Evolutionary conservation across 1,139 yeast species (phyloP).

Genomic region (Meyerozyma guilliermondii): DNA sequence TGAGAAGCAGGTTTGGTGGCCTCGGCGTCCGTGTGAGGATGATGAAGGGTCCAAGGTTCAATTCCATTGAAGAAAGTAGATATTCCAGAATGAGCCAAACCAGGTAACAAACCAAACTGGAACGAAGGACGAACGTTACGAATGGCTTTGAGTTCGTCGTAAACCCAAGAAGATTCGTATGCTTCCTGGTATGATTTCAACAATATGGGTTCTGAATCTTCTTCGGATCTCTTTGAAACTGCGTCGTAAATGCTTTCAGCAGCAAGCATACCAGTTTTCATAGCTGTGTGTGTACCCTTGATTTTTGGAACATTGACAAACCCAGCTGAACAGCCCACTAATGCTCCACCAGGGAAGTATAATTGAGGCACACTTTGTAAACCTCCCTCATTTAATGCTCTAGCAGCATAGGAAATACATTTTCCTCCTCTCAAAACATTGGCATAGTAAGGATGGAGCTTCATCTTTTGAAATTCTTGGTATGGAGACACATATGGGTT

Average conservation of each 20-base stretch:
- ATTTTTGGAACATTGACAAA: constrained; percentile 95
- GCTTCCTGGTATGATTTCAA: constrained; percentile 56
- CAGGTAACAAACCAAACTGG: constrained; percentile 72
- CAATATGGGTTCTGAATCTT: constrained; percentile 51
- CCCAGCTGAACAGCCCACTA: constrained; percentile 95
- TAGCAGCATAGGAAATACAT: constrained; percentile 89
- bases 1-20: constrained; percentile 64
- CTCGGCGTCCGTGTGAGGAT: constrained; percentile 65
- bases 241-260: constrained; percentile 76
- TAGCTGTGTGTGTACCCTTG: constrained; percentile 97
- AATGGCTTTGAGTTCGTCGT: constrained; percentile 72
- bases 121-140: constrained; percentile 93
- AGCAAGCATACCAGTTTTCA: constrained; percentile 91
- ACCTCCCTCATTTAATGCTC: constrained; percentile 97
- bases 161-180: constrained; percentile 77
- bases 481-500: constrained; percentile 95
- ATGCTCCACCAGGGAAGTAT: constrained; percentile 90
- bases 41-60: constrained; percentile 84
- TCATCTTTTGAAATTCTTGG: constrained; percentile 92
- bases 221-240: constrained; percentile 38
- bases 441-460: constrained; percentile 83
- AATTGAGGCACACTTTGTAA: constrained; percentile 84
- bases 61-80: constrained; percentile 72
- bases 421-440: constrained; percentile 78
- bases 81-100: constrained; percentile 80